phyloP scores from a whole-genome alignment of 2,329 filamentous ascomycete species.

The Sclerotinia glacialis region DNA sequence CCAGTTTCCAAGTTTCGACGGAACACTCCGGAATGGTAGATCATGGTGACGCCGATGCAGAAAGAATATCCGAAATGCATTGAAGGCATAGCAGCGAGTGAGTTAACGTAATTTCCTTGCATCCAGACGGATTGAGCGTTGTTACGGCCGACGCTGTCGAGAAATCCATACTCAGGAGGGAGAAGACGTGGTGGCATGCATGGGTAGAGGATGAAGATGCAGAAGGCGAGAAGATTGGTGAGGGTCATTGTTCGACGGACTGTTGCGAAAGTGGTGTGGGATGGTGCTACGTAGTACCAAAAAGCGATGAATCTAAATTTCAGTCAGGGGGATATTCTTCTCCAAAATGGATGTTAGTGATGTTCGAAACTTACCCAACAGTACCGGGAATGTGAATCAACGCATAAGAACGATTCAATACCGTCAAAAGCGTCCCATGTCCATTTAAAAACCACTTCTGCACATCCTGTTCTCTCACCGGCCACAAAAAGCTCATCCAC shows the following conservation, averaged over 20 bases:
- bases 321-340: not conserved
- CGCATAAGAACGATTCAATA: constrained; percentile 58
- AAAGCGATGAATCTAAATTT: constrained; percentile 57
- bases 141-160: constrained; percentile 50
- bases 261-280: constrained; percentile 46
- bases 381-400: constrained; percentile 60
- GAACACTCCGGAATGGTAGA: constrained; percentile 52
- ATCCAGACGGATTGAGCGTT: constrained; percentile 52
- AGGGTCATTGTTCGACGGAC: constrained; percentile 51
- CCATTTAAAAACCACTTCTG: constrained; percentile 57
- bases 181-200: constrained; percentile 54
- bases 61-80: constrained; percentile 57
- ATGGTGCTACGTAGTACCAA: constrained; percentile 59
- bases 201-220: constrained; percentile 51
- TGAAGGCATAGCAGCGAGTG: constrained; percentile 50
- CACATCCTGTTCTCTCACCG: constrained; percentile 50
- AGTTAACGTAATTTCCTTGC: constrained; percentile 50
- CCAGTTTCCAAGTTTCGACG: constrained; percentile 41
- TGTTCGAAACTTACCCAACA: constrained; percentile 47
- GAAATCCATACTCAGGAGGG: constrained; percentile 48
- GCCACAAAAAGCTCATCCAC: constrained; percentile 51
- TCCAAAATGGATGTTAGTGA: not conserved
- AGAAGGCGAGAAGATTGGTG: constrained; percentile 53
- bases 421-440: constrained; percentile 51
- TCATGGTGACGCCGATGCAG: constrained; percentile 50